Percentiles rank a stretch among this genome's conserved stretches.
phyloP scores from a whole-genome alignment of 1,139 yeast species.

The Wickerhamomyces sp. region DNA sequence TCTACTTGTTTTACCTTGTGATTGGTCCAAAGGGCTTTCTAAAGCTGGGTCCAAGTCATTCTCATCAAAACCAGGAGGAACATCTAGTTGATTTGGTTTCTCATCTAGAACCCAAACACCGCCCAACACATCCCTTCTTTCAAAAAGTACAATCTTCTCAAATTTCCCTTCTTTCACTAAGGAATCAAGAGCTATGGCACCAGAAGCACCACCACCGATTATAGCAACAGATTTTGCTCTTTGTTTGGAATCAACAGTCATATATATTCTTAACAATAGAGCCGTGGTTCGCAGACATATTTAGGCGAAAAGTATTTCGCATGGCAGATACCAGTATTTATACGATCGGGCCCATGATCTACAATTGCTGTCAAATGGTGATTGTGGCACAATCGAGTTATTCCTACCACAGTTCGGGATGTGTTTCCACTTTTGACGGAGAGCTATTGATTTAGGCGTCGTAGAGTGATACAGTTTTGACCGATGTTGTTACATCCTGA shows the following conservation, averaged over 20 bases:
- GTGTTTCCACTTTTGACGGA: no score
- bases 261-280: no score
- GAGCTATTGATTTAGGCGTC: no score
- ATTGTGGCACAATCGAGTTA: no score
- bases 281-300: no score
- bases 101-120: slow-evolving; percentile 40
- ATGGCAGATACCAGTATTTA: no score
- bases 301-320: no score
- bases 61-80: slow-evolving; percentile 21
- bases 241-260: not conserved
- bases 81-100: slow-evolving; percentile 17
- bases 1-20: slow-evolving; percentile 17
- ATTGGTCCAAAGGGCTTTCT: slow-evolving; percentile 6
- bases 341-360: no score
- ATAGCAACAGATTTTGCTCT: slow-evolving; percentile 32
- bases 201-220: slow-evolving; percentile 52
- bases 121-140: slow-evolving; percentile 37
- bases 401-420: no score
- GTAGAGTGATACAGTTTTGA: no score
- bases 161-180: slow-evolving; percentile 32
- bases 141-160: slow-evolving; percentile 33
- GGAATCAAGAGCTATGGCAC: slow-evolving; percentile 39
- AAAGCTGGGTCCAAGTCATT: slow-evolving; percentile 16
- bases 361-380: no score
- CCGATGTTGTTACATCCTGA: no score